These are phyloP conservation scores for Pinus albicaulis DNA, from an alignment of 75 land plant genomes.

Conservation along the genomic window DNA sequence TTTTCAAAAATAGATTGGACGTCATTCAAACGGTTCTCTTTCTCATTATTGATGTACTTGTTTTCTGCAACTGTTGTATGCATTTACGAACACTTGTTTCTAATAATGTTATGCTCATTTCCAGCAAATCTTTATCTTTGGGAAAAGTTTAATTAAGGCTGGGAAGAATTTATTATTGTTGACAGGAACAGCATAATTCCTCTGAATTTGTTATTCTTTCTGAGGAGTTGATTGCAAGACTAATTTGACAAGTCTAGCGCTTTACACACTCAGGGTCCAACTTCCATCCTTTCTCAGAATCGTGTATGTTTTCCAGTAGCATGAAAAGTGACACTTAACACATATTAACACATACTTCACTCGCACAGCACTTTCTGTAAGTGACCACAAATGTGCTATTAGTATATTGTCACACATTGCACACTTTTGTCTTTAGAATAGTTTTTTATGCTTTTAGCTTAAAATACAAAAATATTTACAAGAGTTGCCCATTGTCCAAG, in stretches of 20 bases:
- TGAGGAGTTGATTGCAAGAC: neutral
- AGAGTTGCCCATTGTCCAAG: conserved; percentile 1
- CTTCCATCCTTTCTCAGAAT: neutral
- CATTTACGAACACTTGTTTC: neutral
- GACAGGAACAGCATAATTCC: neutral
- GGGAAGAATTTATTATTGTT: neutral
- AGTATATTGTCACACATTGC: neutral
- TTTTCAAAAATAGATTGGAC: too few relatives aligned
- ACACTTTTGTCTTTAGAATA: neutral
- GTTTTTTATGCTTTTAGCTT: too few relatives aligned
- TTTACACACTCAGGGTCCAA: neutral
- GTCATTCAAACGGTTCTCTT: too few relatives aligned
- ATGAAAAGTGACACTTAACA: neutral
- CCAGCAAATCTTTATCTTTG: neutral
- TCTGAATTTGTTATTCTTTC: neutral
- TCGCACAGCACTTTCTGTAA: neutral
- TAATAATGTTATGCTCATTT: neutral
- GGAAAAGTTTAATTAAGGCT: neutral
- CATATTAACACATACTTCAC: neutral
- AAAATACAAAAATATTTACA: neutral
- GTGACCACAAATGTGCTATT: neutral
- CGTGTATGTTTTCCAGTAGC: neutral
- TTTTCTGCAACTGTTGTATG: too few relatives aligned
- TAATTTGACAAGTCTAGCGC: neutral
- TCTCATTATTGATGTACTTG: too few relatives aligned